Conservation (phyloP, 495 filamentous ascomycete genomes). For the Jackrogersella minutella region DNA sequence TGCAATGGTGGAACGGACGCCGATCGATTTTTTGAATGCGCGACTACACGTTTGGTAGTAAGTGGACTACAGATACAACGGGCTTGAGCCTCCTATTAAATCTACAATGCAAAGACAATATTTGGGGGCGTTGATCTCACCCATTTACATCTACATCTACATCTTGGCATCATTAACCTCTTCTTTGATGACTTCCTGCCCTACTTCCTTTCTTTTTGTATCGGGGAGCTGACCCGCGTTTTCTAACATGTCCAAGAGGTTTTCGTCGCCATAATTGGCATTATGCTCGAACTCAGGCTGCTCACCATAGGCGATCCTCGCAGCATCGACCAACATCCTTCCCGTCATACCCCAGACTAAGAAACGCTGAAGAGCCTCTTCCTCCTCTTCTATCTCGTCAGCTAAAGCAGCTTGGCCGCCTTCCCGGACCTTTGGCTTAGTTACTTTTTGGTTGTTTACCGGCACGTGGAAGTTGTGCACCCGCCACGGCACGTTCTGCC, state of each 20-base stretch:
- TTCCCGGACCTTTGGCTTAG: slow-evolving; percentile 57
- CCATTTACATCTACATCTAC: slow-evolving; percentile 55
- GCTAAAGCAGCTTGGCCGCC: slow-evolving; percentile 44
- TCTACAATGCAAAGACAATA: slow-evolving; percentile 30
- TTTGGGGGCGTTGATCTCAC: slow-evolving; percentile 5
- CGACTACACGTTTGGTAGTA: background rate
- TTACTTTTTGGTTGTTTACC: slow-evolving; percentile 65
- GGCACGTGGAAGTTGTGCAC: slow-evolving; percentile 94
- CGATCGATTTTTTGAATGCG: slow-evolving; percentile 2
- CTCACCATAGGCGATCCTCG: slow-evolving; percentile 79
- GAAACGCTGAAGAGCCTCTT: slow-evolving; percentile 64
- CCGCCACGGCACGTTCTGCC: slow-evolving; percentile 69
- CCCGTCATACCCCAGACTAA: slow-evolving; percentile 94
- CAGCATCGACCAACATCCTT: slow-evolving; percentile 84
- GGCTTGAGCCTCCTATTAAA: slow-evolving; percentile 37
- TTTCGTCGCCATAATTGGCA: slow-evolving; percentile 80
- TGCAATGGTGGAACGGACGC: background rate
- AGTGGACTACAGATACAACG: slow-evolving; percentile 22
- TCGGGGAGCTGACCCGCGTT: slow-evolving; percentile 67
- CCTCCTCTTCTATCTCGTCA: slow-evolving; percentile 41
- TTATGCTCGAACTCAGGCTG: slow-evolving; percentile 88
- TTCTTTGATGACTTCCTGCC: slow-evolving; percentile 65
- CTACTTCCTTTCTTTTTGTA: slow-evolving; percentile 56
- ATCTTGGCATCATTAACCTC: slow-evolving; percentile 67
- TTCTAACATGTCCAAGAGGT: slow-evolving; percentile 69